A percentile compares a stretch with the other conserved stretches of the same genome.
These are phyloP conservation scores for Fraxinus paxiana DNA, from an alignment of 305 asterid species.

Conservation along the genomic window DNA sequence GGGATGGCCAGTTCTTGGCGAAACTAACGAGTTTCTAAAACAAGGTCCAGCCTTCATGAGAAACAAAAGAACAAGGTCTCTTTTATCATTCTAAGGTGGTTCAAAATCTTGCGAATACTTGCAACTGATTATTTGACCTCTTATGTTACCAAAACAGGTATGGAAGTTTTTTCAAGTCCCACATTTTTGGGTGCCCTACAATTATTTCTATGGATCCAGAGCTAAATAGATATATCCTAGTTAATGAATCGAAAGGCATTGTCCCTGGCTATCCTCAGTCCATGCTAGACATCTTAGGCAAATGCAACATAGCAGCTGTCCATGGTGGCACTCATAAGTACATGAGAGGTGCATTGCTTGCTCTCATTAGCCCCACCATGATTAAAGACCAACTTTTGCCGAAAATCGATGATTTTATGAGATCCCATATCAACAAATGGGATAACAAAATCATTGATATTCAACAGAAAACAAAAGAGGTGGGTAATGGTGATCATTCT, in stretches of 20 bases:
- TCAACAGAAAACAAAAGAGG: constrained; percentile 95
- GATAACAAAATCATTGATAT: constrained; percentile 61
- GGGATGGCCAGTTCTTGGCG: constrained; percentile 98
- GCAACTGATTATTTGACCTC: constrained; percentile 10
- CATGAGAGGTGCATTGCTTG: constrained; percentile 90
- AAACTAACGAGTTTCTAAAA: constrained; percentile 82
- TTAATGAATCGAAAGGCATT: constrained; percentile 80
- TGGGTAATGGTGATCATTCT: constrained; percentile 18
- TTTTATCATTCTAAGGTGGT: not conserved
- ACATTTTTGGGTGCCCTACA: constrained; percentile 86
- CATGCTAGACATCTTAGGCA: constrained; percentile 85
- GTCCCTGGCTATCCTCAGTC: constrained; percentile 97
- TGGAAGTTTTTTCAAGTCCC: constrained; percentile 83
- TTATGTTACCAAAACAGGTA: constrained; percentile 38
- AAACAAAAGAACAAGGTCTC: constrained; percentile 81
- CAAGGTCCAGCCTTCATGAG: constrained; percentile 91
- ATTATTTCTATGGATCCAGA: constrained; percentile 93
- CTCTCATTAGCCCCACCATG: constrained; percentile 83
- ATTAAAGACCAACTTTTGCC: constrained; percentile 71
- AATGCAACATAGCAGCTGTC: constrained; percentile 88
- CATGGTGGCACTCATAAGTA: constrained; percentile 87
- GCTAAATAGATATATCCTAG: constrained; percentile 64
- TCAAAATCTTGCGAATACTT: not conserved
- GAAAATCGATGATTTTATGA: constrained; percentile 78
- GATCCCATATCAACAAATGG: constrained; percentile 77